These are phyloP conservation scores for Platismatia glauca DNA, from an alignment of 495 filamentous ascomycete species.

Conservation along the genomic window DNA sequence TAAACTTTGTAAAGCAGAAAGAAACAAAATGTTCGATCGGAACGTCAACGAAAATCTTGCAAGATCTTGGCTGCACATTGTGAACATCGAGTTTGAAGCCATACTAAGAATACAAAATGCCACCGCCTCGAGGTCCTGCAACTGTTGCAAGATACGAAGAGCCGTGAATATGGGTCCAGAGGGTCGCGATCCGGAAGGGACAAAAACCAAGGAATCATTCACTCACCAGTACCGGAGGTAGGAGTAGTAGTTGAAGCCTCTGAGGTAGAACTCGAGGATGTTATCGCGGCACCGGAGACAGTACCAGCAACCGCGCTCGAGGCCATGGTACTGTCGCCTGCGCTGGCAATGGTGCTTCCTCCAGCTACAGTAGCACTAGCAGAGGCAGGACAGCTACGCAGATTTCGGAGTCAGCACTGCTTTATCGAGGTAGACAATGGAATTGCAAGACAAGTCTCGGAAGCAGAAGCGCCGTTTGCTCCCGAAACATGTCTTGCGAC, in stretches of 20 bases:
- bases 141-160: not conserved
- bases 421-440: no score
- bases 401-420: no score
- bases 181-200: not conserved
- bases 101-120: not conserved
- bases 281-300: constrained; percentile 20
- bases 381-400: constrained; percentile 21
- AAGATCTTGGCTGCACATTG: not conserved
- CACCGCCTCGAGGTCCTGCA: not conserved
- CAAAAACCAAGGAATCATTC: not conserved
- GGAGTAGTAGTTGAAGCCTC: constrained; percentile 13
- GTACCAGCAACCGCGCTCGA: constrained; percentile 19
- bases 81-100: not conserved
- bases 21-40: not conserved
- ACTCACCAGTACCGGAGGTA: constrained; percentile 18
- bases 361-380: constrained; percentile 15
- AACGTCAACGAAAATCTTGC: not conserved
- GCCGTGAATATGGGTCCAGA: not conserved
- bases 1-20: not conserved
- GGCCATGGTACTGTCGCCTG: constrained; percentile 13
- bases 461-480: no score
- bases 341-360: not conserved
- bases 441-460: no score
- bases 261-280: constrained; percentile 19
- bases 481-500: no score